Base-by-base conservation (phyloP, 345 rosid species). In the Leavenworthia alabamica region DNA sequence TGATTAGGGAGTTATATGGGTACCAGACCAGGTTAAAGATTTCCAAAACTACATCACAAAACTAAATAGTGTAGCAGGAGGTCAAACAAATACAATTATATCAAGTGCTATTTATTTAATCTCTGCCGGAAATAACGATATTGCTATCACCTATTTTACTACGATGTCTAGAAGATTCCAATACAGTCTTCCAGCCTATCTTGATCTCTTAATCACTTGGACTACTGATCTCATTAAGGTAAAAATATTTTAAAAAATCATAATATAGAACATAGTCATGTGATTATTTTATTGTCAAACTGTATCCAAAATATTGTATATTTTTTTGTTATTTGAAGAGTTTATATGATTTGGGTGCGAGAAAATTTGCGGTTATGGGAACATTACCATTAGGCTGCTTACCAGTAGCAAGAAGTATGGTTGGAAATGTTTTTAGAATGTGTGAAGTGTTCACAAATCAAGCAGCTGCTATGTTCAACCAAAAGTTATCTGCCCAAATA, bases 311-410 rank as follows among this genome's bases (percentile, higher is more conserved):
- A 0, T 55, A 53, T 45, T 8, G 4, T 17, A 20, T 27, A 19
- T 8, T 46, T 0, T 20, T 46, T 24, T 44, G 23, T 52, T 60
- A 2, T 27, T 29, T 24, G 22, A 15, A 70, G 74, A 56, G 59
- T 62, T 75, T 84, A 1, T 74, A 83, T 37, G 74, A 68, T 41
- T 4, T 82, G 5, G 94, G 96, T 54, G 94, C 91, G 16, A 75
- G 86, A 68, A 86, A 76, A 53, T 79, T 86, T 22, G 88, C 70
- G 29, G 72, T 84, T 1, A 2, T 82, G 70, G 52, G 75, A 71
- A 64, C 68, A 40, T 31, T 62, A 23, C 75, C 75, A 0, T 52
- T 62, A 63, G 96, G 91, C 23, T 86, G 96, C 48, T 45, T 81
- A 57, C 91, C 97, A 7, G 70, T 83, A 5, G 91, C 81, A 47